Evolutionary conservation across 1,139 yeast genomes (phyloP).

Genomic region (Hansenula lynferdii): DNA sequence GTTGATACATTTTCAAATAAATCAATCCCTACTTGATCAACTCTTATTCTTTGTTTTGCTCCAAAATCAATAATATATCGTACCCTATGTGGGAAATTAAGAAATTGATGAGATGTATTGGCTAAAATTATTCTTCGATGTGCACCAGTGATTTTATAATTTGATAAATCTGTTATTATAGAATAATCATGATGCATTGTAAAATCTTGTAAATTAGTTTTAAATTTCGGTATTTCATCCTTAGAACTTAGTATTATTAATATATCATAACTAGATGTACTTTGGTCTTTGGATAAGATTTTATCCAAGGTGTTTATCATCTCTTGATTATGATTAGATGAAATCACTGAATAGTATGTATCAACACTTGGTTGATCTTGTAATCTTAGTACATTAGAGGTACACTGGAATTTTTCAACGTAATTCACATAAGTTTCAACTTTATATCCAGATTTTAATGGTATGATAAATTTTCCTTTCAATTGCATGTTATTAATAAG

Average conservation of each 20-base stretch:
- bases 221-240: background rate
- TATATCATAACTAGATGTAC: conserved; percentile 8
- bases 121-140: conserved; percentile 8
- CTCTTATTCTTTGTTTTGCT: background rate
- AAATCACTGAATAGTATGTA: background rate
- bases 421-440: conserved; percentile 1
- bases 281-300: conserved; percentile 3
- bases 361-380: background rate
- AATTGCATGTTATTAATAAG: conserved; percentile 2
- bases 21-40: conserved; percentile 4
- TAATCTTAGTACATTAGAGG: conserved; percentile 4
- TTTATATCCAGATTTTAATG: conserved; percentile 6
- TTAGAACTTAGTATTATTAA: conserved; percentile 4
- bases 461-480: conserved; percentile 6
- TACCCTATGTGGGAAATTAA: conserved; percentile 5
- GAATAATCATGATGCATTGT: conserved; percentile 2
- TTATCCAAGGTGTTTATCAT: conserved; percentile 3
- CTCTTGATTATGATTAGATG: background rate
- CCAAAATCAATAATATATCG: conserved; percentile 15
- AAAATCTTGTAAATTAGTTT: background rate
- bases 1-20: background rate
- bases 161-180: conserved; percentile 8
- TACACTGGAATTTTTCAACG: conserved; percentile 2
- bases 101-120: background rate
- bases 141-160: conserved; percentile 4